Evolutionary conservation across 371 early-diverging fungal species (phyloP), one percentile per base, ranked within the genome.

Genomic region (Mucor piriformis): DNA sequence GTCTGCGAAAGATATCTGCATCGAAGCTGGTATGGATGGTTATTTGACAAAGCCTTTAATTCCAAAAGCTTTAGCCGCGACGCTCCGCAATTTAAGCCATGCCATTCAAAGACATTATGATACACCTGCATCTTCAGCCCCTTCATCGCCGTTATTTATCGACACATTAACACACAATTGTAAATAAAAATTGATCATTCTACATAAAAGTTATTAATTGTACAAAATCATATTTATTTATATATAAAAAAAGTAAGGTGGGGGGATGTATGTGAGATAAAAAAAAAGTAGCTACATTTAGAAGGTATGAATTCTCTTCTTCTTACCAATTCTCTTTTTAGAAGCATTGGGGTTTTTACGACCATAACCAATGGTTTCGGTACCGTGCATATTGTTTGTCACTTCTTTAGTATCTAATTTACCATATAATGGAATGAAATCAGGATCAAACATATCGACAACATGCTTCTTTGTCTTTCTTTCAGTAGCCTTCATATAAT

Each of bases 321-420:
- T 83, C 64, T 79, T 74, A 62, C 80, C 79, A 6, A 76, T 68
- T 44, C 82, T 83, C 60, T 76, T 75, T 59, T 77, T 83, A 29
- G 74, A 73, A 3, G 81, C 83, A 70, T 97, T 97, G 23, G 95
- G 95, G 69, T 97, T 97, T 59, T 84, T 87, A 24, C 92, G 78
- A 27, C 96, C 96, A 66, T 85, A 89, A 0, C 93, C 94, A 73
- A 96, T 87, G 20, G 79, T 77, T 1, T 92, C 89, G 50, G 87
- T 82, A 29, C 87, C 89, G 63, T 78, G 81, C 59, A 86, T 85
- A 55, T 87, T 86, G 53, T 83, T 81, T 21, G 72, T 76, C 8
- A 69, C 43, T 33, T 63, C 63, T 33, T 57, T 63, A 23, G 77
- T 71, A 38, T 82, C 77, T 27, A 73, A 73, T 35, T 85, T 87